Evolutionary conservation across 1,284 basidiomycete species (phyloP).

Genomic region (Fomitopsis palustris): DNA sequence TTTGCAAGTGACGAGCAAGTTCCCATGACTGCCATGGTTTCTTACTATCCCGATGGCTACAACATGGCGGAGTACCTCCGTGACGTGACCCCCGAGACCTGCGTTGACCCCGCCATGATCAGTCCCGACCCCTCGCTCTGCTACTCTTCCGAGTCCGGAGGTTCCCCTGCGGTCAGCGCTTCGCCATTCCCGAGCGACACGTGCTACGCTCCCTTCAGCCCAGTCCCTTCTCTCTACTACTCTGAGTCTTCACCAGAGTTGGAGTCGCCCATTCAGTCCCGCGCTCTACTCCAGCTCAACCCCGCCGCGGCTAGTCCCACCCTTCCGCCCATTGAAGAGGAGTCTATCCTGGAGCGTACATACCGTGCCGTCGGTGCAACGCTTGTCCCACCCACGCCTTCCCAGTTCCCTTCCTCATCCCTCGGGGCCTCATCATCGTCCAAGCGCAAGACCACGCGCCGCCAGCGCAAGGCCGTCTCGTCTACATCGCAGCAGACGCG

Average conservation of each 20-base stretch:
- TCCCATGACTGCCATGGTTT: neutral
- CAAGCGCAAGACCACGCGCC: neutral
- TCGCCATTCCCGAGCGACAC: too few species aligned
- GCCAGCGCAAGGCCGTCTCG: neutral
- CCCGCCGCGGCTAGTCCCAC: neutral
- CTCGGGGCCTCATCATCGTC: neutral
- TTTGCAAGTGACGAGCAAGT: neutral
- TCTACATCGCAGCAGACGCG: neutral
- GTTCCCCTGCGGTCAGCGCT: too few species aligned
- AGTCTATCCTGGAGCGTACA: neutral
- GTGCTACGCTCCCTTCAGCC: neutral
- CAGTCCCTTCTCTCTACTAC: neutral
- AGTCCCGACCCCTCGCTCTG: neutral
- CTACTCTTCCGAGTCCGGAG: neutral
- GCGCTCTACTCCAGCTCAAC: neutral
- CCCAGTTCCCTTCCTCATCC: neutral
- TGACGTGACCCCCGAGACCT: neutral
- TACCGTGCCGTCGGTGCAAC: neutral
- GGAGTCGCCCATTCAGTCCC: neutral
- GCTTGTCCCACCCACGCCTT: neutral
- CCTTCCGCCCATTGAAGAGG: neutral
- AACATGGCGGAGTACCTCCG: neutral
- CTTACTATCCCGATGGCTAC: neutral
- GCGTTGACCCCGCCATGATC: neutral
- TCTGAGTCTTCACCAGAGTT: neutral